These are phyloP conservation scores for Chytriomyces confervae DNA, from an alignment of 192 early-diverging fungal genomes.

Conservation along the genomic window DNA sequence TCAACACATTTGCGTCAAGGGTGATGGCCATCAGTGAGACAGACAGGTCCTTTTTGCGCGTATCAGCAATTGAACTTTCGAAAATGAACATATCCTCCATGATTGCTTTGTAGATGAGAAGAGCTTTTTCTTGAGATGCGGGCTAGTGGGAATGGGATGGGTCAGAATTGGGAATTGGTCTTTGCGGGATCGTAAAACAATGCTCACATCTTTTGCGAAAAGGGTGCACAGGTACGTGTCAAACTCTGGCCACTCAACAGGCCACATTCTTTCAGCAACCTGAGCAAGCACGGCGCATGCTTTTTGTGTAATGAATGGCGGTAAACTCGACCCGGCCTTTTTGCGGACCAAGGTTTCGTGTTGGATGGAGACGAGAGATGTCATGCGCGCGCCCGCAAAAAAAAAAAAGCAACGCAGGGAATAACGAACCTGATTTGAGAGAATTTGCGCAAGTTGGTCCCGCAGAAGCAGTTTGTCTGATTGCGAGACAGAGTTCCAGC, in stretches of 20 bases:
- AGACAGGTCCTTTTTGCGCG: constrained; percentile 63
- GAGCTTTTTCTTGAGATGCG: constrained; percentile 53
- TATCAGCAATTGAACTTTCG: constrained; percentile 63
- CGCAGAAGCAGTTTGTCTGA: background rate
- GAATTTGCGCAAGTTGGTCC: constrained; percentile 36
- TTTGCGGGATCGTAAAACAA: background rate
- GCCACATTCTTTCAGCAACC: constrained; percentile 29
- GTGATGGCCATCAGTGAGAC: constrained; percentile 61
- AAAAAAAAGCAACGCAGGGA: constrained; percentile 39
- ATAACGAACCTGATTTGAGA: constrained; percentile 40
- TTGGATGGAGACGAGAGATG: constrained; percentile 1
- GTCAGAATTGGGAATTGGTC: background rate
- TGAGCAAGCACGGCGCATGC: constrained; percentile 18
- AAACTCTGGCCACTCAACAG: constrained; percentile 6
- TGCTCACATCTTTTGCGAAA: background rate
- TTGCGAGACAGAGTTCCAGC: constrained; percentile 58
- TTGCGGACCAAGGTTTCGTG: background rate
- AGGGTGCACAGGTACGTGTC: background rate
- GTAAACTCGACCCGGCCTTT: background rate
- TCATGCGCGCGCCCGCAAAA: background rate
- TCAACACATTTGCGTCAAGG: constrained; percentile 50
- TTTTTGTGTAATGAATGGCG: constrained; percentile 15
- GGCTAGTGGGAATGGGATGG: background rate
- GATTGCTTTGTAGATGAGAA: constrained; percentile 60
- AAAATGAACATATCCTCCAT: constrained; percentile 69